These are phyloP conservation scores for Rhynchosporium secalis DNA, from an alignment of 2,329 filamentous ascomycete species.

Conservation along the genomic window DNA sequence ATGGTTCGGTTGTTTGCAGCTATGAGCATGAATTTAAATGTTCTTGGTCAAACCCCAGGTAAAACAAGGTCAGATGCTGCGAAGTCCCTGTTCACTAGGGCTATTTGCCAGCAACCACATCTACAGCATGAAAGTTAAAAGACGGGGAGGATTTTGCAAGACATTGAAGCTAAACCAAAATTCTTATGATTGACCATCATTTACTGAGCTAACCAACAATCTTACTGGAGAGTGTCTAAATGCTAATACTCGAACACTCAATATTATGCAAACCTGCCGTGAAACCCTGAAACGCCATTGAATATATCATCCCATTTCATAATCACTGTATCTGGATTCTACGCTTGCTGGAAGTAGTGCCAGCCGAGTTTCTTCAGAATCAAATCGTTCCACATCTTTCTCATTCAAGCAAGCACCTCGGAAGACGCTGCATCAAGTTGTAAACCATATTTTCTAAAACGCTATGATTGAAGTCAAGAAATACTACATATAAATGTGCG, in stretches of 20 bases:
- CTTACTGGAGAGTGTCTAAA: neutral
- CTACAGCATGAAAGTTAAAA: too few species aligned
- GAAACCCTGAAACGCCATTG: slow-evolving; percentile 28
- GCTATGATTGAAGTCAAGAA: slow-evolving; percentile 22
- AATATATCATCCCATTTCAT: slow-evolving; percentile 36
- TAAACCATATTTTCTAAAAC: slow-evolving; percentile 37
- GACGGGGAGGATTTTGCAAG: too few species aligned
- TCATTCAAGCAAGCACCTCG: slow-evolving; percentile 36
- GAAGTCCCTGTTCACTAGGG: too few species aligned
- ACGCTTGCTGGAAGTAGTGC: slow-evolving; percentile 37
- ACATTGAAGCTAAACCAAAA: too few species aligned
- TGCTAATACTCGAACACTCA: slow-evolving; percentile 18
- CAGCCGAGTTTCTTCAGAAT: slow-evolving; percentile 27
- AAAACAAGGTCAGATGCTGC: too few species aligned
- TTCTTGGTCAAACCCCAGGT: too few species aligned
- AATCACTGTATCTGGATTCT: slow-evolving; percentile 30
- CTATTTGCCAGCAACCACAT: too few species aligned
- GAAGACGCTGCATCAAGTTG: slow-evolving; percentile 33
- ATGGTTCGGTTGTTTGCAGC: too few species aligned
- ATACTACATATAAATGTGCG: neutral
- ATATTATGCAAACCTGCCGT: slow-evolving; percentile 24
- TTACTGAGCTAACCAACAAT: too few species aligned
- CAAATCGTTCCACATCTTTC: slow-evolving; percentile 39
- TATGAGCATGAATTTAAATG: too few species aligned
- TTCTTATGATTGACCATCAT: too few species aligned